Evolutionary conservation across 164 flowering plant genomes (phyloP), one percentile per base, ranked within the genome.

Genomic region (Macadamia tetraphylla): DNA sequence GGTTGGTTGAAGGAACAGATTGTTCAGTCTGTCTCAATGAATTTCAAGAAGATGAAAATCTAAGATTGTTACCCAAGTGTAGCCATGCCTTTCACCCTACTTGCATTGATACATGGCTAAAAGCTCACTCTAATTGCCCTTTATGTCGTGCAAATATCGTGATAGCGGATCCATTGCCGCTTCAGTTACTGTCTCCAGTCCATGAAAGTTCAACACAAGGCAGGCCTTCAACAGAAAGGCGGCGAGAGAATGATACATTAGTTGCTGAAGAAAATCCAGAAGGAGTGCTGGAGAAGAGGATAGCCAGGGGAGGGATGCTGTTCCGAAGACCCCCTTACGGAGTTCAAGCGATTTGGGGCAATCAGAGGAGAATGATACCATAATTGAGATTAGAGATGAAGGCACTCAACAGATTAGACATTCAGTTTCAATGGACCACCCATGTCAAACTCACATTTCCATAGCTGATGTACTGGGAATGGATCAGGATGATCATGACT

Each of bases 81-180:
- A 83, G 89, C 60, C 98, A 94, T 70, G 96, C 94, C 52, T 93
- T 93, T 72, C 97, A 93, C 74, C 72, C 88, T 40, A 59, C 71
- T 0, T 93, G 97, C 77, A 89, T 93, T 48, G 98, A 93, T 73
- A 87, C 85, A 6, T 94, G 98, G 97, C 80, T 94, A 11, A 74
- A 76, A 63, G 85, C 91, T 40, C 94, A 94, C 74, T 80, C 86
- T 10, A 89, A 79, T 74, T 93, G 98, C 66, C 98, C 98, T 3
- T 62, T 93, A 4, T 93, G 98, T 65, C 84, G 98, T 0, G 86
- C 97, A 1, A 72, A 66, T 51, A 80, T 88, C 7, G 63, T 75
- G n/a, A 67, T 75, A 14, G 5, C 62, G 42, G 51, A 53, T 60
- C 69, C 75, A 31, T 2, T 70, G 0, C 74, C 78, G 2, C 70